These are phyloP conservation scores for Taphrina populina DNA, from an alignment of 1,139 yeast genomes.

Conservation along the genomic window DNA sequence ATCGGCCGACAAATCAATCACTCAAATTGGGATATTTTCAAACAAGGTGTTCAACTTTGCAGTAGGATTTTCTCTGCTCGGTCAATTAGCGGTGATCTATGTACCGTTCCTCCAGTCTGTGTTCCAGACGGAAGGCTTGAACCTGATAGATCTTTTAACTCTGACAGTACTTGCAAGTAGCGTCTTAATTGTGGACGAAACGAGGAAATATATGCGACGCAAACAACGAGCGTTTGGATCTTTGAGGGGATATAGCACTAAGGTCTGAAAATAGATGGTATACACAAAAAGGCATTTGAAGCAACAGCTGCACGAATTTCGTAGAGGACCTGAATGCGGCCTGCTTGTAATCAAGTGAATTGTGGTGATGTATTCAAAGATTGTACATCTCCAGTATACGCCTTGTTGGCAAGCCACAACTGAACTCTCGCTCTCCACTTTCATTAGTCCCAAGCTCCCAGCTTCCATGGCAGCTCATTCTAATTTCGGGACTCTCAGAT, in stretches of 20 bases:
- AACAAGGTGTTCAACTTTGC: slow-evolving; percentile 92
- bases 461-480: too few species aligned
- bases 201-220: slow-evolving; percentile 54
- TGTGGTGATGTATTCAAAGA: too few species aligned
- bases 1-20: slow-evolving; percentile 75
- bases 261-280: too few species aligned
- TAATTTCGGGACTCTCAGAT: too few species aligned
- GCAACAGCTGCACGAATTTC: too few species aligned
- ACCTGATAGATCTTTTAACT: slow-evolving; percentile 63
- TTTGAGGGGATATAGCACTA: slow-evolving; percentile 6
- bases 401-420: too few species aligned
- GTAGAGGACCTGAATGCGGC: too few species aligned
- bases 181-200: slow-evolving; percentile 83
- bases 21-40: slow-evolving; percentile 68
- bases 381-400: too few species aligned
- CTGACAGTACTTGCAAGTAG: slow-evolving; percentile 66
- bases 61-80: slow-evolving; percentile 80
- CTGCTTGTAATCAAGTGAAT: too few species aligned
- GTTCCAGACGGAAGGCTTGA: slow-evolving; percentile 90
- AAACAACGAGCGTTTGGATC: slow-evolving; percentile 1
- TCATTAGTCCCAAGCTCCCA: too few species aligned
- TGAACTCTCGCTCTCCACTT: too few species aligned
- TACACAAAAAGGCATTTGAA: too few species aligned
- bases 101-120: slow-evolving; percentile 86
- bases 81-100: slow-evolving; percentile 92